phyloP scores from a whole-genome alignment of 768 basidiomycete genomes.

The Boletus fagicola region DNA sequence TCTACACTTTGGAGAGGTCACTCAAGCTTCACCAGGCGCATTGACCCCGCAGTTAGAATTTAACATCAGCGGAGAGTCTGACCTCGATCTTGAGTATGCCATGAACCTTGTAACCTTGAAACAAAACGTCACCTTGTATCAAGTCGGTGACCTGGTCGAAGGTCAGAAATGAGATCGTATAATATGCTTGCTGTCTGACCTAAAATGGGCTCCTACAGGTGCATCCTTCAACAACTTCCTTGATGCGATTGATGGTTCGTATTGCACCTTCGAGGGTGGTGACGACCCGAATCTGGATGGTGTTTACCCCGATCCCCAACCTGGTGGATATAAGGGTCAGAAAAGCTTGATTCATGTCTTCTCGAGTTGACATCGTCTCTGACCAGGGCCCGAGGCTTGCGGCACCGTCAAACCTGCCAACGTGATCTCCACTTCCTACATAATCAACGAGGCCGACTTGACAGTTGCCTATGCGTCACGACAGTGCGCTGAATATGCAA shows the following conservation, averaged over 20 bases:
- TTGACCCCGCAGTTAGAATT: slow-evolving; percentile 43
- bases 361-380: not conserved
- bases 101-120: slow-evolving; percentile 45
- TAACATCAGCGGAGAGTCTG: slow-evolving; percentile 56
- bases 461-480: slow-evolving; percentile 36
- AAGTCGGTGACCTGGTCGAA: slow-evolving; percentile 39
- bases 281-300: slow-evolving; percentile 40
- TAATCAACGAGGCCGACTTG: slow-evolving; percentile 37
- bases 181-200: slow-evolving; percentile 3
- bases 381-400: slow-evolving; percentile 29
- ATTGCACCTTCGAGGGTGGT: slow-evolving; percentile 46
- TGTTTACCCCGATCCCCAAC: slow-evolving; percentile 40
- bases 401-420: slow-evolving; percentile 40
- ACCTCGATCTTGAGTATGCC: slow-evolving; percentile 70
- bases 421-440: slow-evolving; percentile 44
- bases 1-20: not conserved
- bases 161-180: slow-evolving; percentile 18
- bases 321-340: slow-evolving; percentile 40
- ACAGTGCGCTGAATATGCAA: slow-evolving; percentile 49
- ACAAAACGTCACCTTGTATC: slow-evolving; percentile 38
- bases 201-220: slow-evolving; percentile 23
- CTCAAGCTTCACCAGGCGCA: slow-evolving; percentile 34
- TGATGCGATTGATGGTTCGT: slow-evolving; percentile 43
- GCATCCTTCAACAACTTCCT: slow-evolving; percentile 45
- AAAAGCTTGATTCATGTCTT: not conserved